Evolutionary conservation across 441 rosid genomes (phyloP).

Genomic region (Eruca vesicaria): DNA sequence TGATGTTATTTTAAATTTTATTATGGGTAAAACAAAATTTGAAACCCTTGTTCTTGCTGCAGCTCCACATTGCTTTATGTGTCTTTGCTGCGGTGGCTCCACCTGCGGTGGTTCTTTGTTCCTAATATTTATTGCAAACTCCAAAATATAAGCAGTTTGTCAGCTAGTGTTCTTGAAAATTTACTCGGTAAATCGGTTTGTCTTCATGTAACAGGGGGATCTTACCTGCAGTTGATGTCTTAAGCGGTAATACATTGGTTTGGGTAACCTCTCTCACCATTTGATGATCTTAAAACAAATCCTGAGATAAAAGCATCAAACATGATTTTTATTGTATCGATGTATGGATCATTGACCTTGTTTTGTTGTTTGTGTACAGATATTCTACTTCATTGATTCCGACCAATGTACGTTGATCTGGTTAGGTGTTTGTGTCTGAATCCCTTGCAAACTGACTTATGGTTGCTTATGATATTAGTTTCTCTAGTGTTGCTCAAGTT

Average conservation of each 20-base stretch:
- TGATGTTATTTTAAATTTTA: too few relatives aligned
- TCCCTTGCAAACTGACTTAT: too few relatives aligned
- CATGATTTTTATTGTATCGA: not conserved
- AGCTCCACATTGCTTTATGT: not conserved
- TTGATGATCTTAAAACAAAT: not conserved
- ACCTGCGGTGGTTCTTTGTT: conserved; percentile 44
- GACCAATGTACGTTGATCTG: too few relatives aligned
- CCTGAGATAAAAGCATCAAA: not conserved
- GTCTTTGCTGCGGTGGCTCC: not conserved
- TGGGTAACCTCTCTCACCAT: conserved; percentile 55
- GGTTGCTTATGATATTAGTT: too few relatives aligned
- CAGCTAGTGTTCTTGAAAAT: not conserved
- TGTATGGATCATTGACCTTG: not conserved
- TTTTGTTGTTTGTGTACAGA: conserved; percentile 40
- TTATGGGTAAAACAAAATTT: not conserved
- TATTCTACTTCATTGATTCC: conserved; percentile 85
- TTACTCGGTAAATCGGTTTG: not conserved
- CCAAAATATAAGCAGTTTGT: not conserved
- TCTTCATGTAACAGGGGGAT: conserved; percentile 61
- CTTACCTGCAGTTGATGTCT: conserved; percentile 71
- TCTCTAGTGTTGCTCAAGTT: too few relatives aligned
- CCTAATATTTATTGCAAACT: not conserved
- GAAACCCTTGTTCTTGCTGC: conserved; percentile 29
- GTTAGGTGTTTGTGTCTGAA: conserved; percentile 74
- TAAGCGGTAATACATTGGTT: conserved; percentile 42